phyloP scores from a whole-genome alignment of 2,329 filamentous ascomycete species.

The Arthroderma uncinatum region DNA sequence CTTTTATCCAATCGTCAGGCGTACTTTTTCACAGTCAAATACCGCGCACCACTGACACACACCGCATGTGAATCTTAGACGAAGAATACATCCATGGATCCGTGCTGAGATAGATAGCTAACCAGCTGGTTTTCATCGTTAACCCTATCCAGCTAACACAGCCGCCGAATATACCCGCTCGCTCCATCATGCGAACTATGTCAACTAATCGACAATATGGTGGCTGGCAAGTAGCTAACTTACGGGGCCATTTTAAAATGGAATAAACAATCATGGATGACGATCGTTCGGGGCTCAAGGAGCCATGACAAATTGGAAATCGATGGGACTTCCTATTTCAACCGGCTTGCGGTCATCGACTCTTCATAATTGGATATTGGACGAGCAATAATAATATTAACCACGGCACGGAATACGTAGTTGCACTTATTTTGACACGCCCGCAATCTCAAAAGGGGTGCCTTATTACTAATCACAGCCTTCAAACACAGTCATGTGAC shows the following conservation, averaged over 20 bases:
- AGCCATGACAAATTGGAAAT: neutral
- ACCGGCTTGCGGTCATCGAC: neutral
- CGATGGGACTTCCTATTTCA: neutral
- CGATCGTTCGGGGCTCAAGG: neutral
- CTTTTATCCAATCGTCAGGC: neutral
- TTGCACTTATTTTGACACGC: neutral
- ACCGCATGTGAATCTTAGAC: neutral
- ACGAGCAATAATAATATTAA: neutral
- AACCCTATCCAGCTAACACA: neutral
- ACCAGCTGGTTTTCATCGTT: neutral
- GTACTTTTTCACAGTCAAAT: neutral
- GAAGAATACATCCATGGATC: neutral
- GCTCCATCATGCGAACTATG: neutral
- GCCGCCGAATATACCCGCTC: conserved; percentile 2
- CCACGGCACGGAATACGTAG: neutral
- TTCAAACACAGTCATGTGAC: neutral
- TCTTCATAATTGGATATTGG: neutral
- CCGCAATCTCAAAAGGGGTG: neutral
- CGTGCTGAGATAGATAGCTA: neutral
- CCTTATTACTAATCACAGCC: neutral
- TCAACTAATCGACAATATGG: neutral
- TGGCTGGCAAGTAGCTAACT: neutral
- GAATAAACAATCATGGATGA: neutral
- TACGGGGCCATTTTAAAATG: neutral
- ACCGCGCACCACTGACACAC: neutral